Base-by-base conservation (phyloP, 805 yeast genomes). In the Saturnispora diversa region DNA sequence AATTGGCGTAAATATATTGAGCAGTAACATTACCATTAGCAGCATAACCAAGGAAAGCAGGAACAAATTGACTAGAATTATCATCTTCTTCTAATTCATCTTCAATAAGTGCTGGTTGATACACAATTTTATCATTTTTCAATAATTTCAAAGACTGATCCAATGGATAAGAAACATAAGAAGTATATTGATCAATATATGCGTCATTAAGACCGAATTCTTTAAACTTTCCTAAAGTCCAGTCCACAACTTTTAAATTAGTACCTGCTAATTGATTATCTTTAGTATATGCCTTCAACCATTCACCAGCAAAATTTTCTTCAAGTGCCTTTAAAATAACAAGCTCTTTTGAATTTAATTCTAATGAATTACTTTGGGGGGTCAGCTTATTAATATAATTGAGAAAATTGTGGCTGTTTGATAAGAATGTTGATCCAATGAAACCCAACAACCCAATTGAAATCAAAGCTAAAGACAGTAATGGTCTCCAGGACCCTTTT, bases 1-100 rank as follows among this genome's bases (percentile, higher is more conserved):
- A 80, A 55, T 83, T 80, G 35, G 77, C 85, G 56, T 73, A 83
- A 4, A 83, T 69, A 44, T 69, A 74, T 45, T 72, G 63, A 2
- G 77, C 82, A 4, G 86, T 80, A 32, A 77, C 84, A 50, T 81
- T 80, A 30, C 92, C 94, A 42, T 72, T 69, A 8, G 84, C 87
- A 4, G 84, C 76, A 52, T 80, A 83, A 1, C 85, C 87, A 54
- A 80, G 79, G 63, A 83, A 84, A 0, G 86, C 77, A 11, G 87
- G 88, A 20, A 80, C 69, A 26, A 68, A 58, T 44, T 69, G 73
- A 7, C 53, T 51, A 1, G 79, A 60, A 10, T 74, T 70, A 11
- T 71, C 67, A 52, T 77, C 83, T 29, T 72, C 73, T 11, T 54
- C 48, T 2, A 56, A 59, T 53, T 44, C 57, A 47, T 76, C 81